Conservation (phyloP, 495 filamentous ascomycete species). For the Penicillium pancosmium region DNA sequence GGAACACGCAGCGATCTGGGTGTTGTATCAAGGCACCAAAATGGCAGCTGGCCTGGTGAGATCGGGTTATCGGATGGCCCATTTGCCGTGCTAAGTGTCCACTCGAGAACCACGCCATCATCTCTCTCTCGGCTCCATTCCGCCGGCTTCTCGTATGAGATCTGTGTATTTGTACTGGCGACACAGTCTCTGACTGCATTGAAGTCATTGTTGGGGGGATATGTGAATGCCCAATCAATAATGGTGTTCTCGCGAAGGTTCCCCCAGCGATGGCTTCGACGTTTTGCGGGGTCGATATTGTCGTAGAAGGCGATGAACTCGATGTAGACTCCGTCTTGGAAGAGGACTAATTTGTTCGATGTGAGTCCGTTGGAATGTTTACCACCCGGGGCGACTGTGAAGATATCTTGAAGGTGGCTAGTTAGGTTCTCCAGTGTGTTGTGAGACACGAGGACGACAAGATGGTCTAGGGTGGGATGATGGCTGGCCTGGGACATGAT, state of each 20-base stretch:
- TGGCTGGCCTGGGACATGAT: conserved; percentile 5
- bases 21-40: conserved; percentile 28
- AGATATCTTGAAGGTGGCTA: conserved; percentile 10
- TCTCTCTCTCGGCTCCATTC: conserved; percentile 17
- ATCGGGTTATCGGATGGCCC: conserved; percentile 1
- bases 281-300: conserved; percentile 16
- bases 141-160: conserved; percentile 15
- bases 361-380: conserved; percentile 24
- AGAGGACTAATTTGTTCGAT: conserved; percentile 21
- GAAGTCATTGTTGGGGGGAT: conserved; percentile 20
- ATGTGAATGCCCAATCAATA: conserved; percentile 31
- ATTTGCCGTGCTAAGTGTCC: conserved; percentile 14
- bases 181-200: conserved; percentile 9
- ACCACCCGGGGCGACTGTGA: conserved; percentile 21
- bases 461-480: conserved; percentile 21
- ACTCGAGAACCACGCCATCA: conserved; percentile 21
- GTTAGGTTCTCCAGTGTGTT: conserved; percentile 14
- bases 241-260: conserved; percentile 21
- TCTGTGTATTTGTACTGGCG: not conserved
- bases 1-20: conserved; percentile 23
- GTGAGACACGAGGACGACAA: conserved; percentile 24
- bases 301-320: conserved; percentile 26
- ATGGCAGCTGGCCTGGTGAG: conserved; percentile 17
- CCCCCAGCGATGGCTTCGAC: conserved; percentile 27
- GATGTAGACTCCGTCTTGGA: conserved; percentile 23